Evolutionary conservation across 2,329 filamentous ascomycete genomes (phyloP).

Genomic region (Penicillium capsulatum): DNA sequence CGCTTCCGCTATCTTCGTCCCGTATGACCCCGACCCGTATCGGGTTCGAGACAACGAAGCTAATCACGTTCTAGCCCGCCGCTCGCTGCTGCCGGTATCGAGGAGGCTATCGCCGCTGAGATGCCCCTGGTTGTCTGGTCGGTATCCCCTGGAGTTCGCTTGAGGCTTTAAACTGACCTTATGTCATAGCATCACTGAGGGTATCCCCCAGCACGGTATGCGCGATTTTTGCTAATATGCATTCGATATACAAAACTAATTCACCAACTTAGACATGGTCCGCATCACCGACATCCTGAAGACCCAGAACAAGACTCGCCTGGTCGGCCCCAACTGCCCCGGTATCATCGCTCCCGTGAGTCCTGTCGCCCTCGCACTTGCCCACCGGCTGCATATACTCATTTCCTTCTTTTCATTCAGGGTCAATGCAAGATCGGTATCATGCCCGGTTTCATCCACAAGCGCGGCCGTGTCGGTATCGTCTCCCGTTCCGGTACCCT

Average conservation of each 20-base stretch:
- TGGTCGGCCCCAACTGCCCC: conserved; percentile 97
- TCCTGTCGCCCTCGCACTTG: conserved; percentile 9
- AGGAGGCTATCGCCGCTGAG: conserved; percentile 91
- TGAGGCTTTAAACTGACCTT: conserved; percentile 12
- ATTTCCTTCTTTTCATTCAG: conserved; percentile 37
- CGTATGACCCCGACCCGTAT: conserved; percentile 52
- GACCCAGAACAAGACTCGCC: conserved; percentile 92
- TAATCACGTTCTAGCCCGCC: conserved; percentile 62
- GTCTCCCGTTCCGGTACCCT: conserved; percentile 97
- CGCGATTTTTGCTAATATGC: conserved; percentile 14
- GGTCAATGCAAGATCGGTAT: conserved; percentile 99
- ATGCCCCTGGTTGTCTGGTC: conserved; percentile 88
- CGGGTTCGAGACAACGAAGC: conserved; percentile 6
- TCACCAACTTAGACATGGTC: conserved; percentile 73
- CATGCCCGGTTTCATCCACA: conserved; percentile 99
- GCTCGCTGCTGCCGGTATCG: conserved; percentile 87
- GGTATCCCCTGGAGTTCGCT: conserved; percentile 15
- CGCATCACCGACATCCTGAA: conserved; percentile 98
- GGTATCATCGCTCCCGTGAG: conserved; percentile 80
- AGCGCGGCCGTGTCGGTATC: conserved; percentile 96
- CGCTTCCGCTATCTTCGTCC: conserved; percentile 93
- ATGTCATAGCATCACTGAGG: conserved; percentile 72
- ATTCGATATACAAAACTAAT: conserved; percentile 3
- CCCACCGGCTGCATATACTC: conserved; percentile 7
- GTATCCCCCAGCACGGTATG: conserved; percentile 92